Conservation (phyloP, 2,329 filamentous ascomycete genomes). For the Chaetomium sp. region DNA sequence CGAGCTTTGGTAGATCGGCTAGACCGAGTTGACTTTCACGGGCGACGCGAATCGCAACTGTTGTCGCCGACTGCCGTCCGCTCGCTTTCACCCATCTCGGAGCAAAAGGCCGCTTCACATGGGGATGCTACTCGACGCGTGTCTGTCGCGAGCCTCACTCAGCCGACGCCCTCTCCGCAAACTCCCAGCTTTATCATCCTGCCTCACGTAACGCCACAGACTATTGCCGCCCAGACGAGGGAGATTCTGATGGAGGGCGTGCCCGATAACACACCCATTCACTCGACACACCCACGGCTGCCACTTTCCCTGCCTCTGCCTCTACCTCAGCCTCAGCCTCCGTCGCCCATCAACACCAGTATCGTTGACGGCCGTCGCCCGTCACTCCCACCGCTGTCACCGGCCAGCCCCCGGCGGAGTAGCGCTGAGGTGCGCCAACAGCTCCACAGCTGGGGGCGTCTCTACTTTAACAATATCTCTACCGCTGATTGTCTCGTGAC, state of each 20-base stretch:
- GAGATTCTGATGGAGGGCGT: conserved; percentile 28
- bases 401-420: conserved; percentile 13
- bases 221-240: conserved; percentile 27
- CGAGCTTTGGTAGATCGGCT: conserved; percentile 31
- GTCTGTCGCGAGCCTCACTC: conserved; percentile 12
- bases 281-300: conserved; percentile 12
- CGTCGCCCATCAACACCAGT: not conserved
- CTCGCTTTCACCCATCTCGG: conserved; percentile 27
- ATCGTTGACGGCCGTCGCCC: conserved; percentile 22
- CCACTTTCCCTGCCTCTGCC: not conserved
- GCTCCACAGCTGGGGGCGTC: conserved; percentile 36
- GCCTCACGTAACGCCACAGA: conserved; percentile 22
- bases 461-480: conserved; percentile 35
- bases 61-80: conserved; percentile 6
- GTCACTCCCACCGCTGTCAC: conserved; percentile 18
- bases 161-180: conserved; percentile 13
- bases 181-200: conserved; percentile 11
- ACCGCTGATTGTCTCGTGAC: conserved; percentile 42
- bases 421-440: conserved; percentile 28
- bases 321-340: no score
- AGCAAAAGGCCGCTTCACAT: conserved; percentile 21
- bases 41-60: conserved; percentile 18
- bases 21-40: conserved; percentile 29
- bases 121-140: conserved; percentile 6
- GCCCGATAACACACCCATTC: conserved; percentile 6